Conservation (phyloP, 495 filamentous ascomycete species). For the Poronia punctata region DNA sequence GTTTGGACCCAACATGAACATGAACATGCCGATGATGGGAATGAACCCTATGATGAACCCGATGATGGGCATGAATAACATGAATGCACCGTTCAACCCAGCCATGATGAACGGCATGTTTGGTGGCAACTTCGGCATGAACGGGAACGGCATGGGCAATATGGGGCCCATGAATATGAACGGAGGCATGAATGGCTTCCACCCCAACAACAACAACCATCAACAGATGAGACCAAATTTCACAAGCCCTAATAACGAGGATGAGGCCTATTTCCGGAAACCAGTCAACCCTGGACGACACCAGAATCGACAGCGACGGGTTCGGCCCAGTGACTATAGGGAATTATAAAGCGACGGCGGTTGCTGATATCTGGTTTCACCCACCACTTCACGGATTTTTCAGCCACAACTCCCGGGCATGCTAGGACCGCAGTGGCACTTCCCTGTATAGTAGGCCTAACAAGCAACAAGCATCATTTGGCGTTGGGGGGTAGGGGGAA, state of each 20-base stretch:
- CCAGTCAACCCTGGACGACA: conserved; percentile 93
- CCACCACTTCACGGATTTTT: background rate
- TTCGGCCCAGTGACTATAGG: conserved; percentile 80
- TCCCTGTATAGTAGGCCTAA: conserved; percentile 9
- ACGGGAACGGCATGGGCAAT: conserved; percentile 36
- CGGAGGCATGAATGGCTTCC: conserved; percentile 25
- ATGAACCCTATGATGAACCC: conserved; percentile 52
- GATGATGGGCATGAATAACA: conserved; percentile 31
- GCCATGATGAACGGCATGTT: conserved; percentile 41
- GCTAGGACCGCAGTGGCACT: background rate
- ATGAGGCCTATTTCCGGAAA: conserved; percentile 90
- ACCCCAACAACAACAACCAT: conserved; percentile 35
- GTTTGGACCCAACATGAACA: conserved; percentile 33
- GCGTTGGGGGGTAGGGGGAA: conserved; percentile 5
- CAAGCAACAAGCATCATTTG: conserved; percentile 3
- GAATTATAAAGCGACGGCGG: conserved; percentile 64
- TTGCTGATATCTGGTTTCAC: background rate
- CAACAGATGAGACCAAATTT: conserved; percentile 56
- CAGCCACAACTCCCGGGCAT: too few species aligned
- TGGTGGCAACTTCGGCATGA: conserved; percentile 34
- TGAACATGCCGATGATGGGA: conserved; percentile 36
- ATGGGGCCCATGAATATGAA: conserved; percentile 24
- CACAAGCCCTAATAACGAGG: conserved; percentile 61
- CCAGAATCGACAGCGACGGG: conserved; percentile 66
- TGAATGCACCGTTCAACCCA: conserved; percentile 49